Evolutionary conservation across 306 rosid genomes (phyloP), one percentile per base, ranked within the genome.

Genomic region (Elaeagnus macrophylla): DNA sequence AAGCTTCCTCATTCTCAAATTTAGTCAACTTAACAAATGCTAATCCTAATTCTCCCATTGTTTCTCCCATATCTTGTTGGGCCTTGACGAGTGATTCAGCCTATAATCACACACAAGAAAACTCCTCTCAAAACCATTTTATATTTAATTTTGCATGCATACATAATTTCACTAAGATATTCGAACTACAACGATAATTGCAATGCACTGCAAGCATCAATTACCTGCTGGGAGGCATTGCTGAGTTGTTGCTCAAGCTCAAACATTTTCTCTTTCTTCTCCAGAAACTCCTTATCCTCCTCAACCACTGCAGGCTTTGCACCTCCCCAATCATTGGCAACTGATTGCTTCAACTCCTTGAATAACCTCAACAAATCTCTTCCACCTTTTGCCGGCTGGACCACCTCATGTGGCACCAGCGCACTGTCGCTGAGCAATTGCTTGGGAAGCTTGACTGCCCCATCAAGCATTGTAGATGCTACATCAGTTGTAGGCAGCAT

Each of bases 31-130:
- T 91, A 54, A 91, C 75, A 68, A 86, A 86, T 39, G 94, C 83
- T 57, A 91, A 59, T 55, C 97, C 96, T 56, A 91, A 61, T 62
- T 82, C 97, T 46, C 96, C 97, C 91, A 84, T 62, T 54, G 96
- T 82, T 71, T 84, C 97, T 57, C 93, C 96, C 84, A 82, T 91
- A 57, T 86, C 97, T 71, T 86, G 96, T 75, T 86, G 97, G 46
- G 96, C 84, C 71, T 84, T 86, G 35, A 91, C 95, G n/a, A 91
- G 86, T 56, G 94, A 66, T 78, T 91, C 97, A 2, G 97, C 97
- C 97, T 91, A 69, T 46, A 56, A 56, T 47, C 58, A 51, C 18
- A 47, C 56, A 70, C 12, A 16, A 74, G 61, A 12, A 13, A 37
- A 64, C 12, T 13, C 54, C 17, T 32, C 53, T 10, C 54, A 36